Conservation (phyloP, 306 rosid genomes). For the Prunus armeniaca region DNA sequence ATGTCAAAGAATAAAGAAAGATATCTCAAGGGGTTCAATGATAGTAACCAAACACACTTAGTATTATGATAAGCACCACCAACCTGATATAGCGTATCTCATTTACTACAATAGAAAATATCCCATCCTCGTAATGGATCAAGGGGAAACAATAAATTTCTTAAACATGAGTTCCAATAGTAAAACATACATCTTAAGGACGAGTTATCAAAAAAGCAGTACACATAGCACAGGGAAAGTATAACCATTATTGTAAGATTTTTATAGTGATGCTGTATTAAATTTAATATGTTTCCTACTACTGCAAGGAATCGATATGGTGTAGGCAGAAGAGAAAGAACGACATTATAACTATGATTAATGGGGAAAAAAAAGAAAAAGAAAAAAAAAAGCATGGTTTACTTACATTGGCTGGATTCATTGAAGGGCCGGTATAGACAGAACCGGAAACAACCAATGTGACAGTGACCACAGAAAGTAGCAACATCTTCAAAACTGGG, state of each 20-base stretch:
- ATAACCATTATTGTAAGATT: neutral
- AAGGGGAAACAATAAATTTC: neutral
- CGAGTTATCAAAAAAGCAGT: neutral
- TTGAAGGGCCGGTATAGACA: conserved; percentile 76
- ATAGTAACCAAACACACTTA: neutral
- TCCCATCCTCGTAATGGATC: neutral
- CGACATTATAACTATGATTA: neutral
- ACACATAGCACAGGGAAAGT: neutral
- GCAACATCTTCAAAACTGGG: conserved; percentile 52
- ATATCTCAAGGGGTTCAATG: neutral
- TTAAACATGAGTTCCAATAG: neutral
- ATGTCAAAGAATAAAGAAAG: neutral
- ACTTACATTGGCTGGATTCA: conserved; percentile 93
- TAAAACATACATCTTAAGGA: neutral
- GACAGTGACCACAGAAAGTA: conserved; percentile 56
- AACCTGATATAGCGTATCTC: neutral
- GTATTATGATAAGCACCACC: neutral
- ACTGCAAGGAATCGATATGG: neutral
- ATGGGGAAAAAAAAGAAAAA: neutral
- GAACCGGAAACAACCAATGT: conserved; percentile 56
- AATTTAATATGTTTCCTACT: neutral
- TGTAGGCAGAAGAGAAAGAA: neutral
- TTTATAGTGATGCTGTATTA: neutral
- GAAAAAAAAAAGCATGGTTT: neutral
- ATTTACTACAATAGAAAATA: neutral